phyloP scores from a whole-genome alignment of 2,329 filamentous ascomycete species.

The Colletotrichum theobromicola region DNA sequence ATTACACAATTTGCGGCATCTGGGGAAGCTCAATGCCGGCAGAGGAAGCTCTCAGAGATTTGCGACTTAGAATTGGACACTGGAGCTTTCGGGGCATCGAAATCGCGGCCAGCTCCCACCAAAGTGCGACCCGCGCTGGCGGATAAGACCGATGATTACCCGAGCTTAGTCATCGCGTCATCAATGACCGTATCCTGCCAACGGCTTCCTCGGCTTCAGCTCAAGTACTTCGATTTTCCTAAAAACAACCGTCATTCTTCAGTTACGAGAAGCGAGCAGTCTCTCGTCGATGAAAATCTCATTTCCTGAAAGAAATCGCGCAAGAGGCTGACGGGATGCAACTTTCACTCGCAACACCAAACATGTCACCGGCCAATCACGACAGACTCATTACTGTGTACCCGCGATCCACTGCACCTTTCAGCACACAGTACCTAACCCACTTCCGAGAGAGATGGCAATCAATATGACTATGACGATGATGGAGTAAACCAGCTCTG shows the following conservation, averaged over 20 bases:
- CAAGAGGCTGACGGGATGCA: neutral
- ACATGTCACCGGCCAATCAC: neutral
- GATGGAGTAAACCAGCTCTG: neutral
- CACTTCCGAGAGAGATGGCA: neutral
- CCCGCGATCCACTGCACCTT: neutral
- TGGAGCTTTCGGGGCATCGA: conserved; percentile 9
- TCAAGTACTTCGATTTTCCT: neutral
- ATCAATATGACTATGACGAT: neutral
- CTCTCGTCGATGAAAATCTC: neutral
- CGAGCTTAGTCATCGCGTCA: conserved; percentile 8
- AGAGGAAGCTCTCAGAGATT: conserved; percentile 14
- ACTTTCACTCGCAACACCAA: neutral
- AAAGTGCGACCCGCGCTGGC: conserved; percentile 12
- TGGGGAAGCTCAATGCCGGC: conserved; percentile 17
- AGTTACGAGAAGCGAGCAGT: neutral
- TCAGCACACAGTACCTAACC: neutral
- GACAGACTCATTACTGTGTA: neutral
- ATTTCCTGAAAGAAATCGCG: neutral
- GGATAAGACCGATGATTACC: neutral
- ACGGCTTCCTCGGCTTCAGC: neutral
- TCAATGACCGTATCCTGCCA: neutral
- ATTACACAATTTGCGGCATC: conserved; percentile 5
- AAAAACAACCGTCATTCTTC: neutral
- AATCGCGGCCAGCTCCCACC: conserved; percentile 12
- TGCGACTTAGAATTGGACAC: conserved; percentile 4